A percentile compares a stretch with the other conserved stretches of the same genome.
phyloP scores from a whole-genome alignment of 805 yeast genomes.

The Brettanomyces sp. region DNA sequence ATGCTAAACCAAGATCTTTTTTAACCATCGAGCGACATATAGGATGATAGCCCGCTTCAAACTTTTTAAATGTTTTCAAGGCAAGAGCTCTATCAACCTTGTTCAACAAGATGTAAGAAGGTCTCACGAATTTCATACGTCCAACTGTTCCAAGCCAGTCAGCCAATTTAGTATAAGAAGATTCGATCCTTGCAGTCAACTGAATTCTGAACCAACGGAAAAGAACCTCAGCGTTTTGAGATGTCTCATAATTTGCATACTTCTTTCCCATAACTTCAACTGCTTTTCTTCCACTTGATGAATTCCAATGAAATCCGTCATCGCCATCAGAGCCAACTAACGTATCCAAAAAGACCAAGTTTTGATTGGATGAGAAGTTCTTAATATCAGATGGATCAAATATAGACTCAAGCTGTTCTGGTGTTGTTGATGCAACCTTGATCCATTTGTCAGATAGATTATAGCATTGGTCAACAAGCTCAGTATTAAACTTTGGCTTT shows the following conservation, averaged over 20 bases:
- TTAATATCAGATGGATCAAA: conserved; percentile 45
- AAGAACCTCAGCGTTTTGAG: conserved; percentile 72
- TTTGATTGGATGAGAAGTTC: conserved; percentile 63
- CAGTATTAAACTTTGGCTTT: conserved; percentile 71
- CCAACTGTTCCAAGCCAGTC: conserved; percentile 89
- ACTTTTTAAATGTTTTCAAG: conserved; percentile 48
- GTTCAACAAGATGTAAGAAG: conserved; percentile 63
- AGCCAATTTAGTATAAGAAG: conserved; percentile 47
- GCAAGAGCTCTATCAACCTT: conserved; percentile 61
- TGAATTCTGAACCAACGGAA: conserved; percentile 71
- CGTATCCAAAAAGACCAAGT: conserved; percentile 69
- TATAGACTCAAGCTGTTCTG: conserved; percentile 16
- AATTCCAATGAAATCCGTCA: conserved; percentile 30
- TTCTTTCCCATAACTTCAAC: conserved; percentile 22
- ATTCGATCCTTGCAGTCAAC: conserved; percentile 39
- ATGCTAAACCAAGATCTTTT: conserved; percentile 55
- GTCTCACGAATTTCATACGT: conserved; percentile 90
- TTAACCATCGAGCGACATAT: conserved; percentile 75
- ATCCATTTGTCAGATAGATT: conserved; percentile 61
- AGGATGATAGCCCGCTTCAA: conserved; percentile 65
- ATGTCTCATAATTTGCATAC: conserved; percentile 34
- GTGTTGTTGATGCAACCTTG: conserved; percentile 22
- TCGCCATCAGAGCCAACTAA: conserved; percentile 41
- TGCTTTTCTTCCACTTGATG: conserved; percentile 24
- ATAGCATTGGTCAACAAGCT: conserved; percentile 66